Conservation (phyloP, 192 early-diverging fungal species). For the Coemansia pectinata region DNA sequence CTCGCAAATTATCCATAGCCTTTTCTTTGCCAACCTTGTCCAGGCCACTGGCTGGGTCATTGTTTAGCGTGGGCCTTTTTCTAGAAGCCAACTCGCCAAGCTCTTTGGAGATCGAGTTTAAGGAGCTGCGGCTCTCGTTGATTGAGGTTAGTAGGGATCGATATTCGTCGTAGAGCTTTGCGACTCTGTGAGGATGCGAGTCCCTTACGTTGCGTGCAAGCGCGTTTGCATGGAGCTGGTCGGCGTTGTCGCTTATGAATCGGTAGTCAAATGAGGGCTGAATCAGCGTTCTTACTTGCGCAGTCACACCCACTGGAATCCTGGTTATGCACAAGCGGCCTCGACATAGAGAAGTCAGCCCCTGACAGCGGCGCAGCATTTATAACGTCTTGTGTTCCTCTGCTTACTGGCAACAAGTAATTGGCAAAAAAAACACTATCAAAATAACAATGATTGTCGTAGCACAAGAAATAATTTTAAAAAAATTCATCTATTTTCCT, state of each 20-base stretch:
- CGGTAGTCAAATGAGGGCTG: slow-evolving; percentile 62
- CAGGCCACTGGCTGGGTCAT: neutral
- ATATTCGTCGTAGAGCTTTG: slow-evolving; percentile 54
- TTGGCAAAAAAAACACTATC: neutral
- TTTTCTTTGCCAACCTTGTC: slow-evolving; percentile 6
- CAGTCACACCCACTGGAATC: neutral
- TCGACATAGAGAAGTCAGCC: neutral
- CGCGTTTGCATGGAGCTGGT: slow-evolving; percentile 51
- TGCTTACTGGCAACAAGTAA: neutral
- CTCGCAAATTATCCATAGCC: slow-evolving; percentile 11
- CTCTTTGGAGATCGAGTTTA: slow-evolving; percentile 55
- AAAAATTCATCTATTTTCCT: too few species aligned
- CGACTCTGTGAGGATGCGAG: slow-evolving; percentile 53
- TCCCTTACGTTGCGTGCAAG: slow-evolving; percentile 57
- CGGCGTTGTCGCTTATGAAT: slow-evolving; percentile 57
- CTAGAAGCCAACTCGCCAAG: slow-evolving; percentile 30
- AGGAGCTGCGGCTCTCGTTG: slow-evolving; percentile 38
- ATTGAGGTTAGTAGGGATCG: slow-evolving; percentile 22
- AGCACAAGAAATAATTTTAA: neutral
- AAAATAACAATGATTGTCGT: too few species aligned
- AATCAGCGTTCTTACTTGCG: slow-evolving; percentile 17
- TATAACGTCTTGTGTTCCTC: neutral
- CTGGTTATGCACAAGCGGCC: neutral
- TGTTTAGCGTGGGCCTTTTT: slow-evolving; percentile 29
- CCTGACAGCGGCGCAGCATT: neutral